Evolutionary conservation across 306 rosid species (phyloP).

Genomic region (Albizia julibrissin): DNA sequence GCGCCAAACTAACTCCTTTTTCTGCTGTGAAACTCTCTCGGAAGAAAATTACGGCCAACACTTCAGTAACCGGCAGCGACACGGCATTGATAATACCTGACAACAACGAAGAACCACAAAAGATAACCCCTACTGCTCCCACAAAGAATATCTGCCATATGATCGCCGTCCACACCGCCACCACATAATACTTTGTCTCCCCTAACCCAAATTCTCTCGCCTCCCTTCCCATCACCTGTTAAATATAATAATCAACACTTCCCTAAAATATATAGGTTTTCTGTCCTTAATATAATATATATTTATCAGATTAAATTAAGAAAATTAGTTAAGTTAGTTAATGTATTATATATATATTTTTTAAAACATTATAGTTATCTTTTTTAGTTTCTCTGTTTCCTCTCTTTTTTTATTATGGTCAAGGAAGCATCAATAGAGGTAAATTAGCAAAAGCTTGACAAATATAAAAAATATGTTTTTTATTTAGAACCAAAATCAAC

Average conservation of each 20-base stretch:
- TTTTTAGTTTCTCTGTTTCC: too few relatives aligned
- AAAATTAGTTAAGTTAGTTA: too few relatives aligned
- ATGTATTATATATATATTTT: too few relatives aligned
- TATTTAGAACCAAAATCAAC: too few relatives aligned
- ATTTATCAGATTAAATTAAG: too few relatives aligned
- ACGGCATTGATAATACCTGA: slow-evolving; percentile 65
- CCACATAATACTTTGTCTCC: slow-evolving; percentile 56
- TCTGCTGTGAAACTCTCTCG: slow-evolving; percentile 64
- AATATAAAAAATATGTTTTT: too few relatives aligned
- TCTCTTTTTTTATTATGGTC: too few relatives aligned
- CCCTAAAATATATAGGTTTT: too few relatives aligned
- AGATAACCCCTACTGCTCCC: slow-evolving; percentile 75
- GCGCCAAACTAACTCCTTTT: slow-evolving; percentile 70
- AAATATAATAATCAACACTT: neutral
- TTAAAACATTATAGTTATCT: too few relatives aligned
- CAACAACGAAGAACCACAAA: slow-evolving; percentile 66
- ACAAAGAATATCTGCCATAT: slow-evolving; percentile 76
- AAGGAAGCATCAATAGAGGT: too few relatives aligned
- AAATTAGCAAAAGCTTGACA: too few relatives aligned
- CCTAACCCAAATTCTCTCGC: slow-evolving; percentile 62
- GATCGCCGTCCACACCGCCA: slow-evolving; percentile 53
- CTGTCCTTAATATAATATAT: too few relatives aligned
- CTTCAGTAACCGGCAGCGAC: slow-evolving; percentile 40
- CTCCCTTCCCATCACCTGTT: slow-evolving; percentile 67
- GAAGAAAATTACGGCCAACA: slow-evolving; percentile 40